Percentiles rank a stretch among this genome's conserved stretches.
phyloP scores from a whole-genome alignment of 306 rosid genomes.

The Gynostemma pentaphyllum region DNA sequence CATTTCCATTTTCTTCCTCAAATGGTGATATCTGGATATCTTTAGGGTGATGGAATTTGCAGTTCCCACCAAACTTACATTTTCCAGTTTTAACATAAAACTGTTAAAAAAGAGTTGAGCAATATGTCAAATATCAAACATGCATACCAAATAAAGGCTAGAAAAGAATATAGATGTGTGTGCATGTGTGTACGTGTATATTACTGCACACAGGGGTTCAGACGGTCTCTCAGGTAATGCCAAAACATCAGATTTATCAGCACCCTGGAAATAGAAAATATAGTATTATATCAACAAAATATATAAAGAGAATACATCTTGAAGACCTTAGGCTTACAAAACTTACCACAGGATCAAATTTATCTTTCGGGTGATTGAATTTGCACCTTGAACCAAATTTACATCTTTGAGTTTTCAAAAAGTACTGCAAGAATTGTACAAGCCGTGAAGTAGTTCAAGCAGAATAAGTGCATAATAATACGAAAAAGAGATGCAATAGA shows the following conservation, averaged over 20 bases:
- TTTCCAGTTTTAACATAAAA: conserved; percentile 91
- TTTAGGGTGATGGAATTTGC: conserved; percentile 91
- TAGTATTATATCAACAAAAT: conserved; percentile 6
- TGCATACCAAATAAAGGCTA: background rate
- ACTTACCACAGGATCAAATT: conserved; percentile 20
- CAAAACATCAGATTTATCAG: conserved; percentile 47
- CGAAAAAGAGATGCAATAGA: background rate
- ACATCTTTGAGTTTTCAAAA: conserved; percentile 88
- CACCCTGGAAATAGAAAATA: conserved; percentile 24
- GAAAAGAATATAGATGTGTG: conserved; percentile 2
- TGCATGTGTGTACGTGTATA: conserved; percentile 21
- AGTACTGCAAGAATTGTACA: conserved; percentile 43
- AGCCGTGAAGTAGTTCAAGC: conserved; percentile 3
- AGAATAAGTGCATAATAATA: conserved; percentile 16
- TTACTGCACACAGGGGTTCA: conserved; percentile 79
- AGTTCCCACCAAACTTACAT: conserved; percentile 70
- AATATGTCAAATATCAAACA: background rate
- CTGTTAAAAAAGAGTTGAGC: conserved; percentile 27
- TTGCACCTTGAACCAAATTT: conserved; percentile 86
- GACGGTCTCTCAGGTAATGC: conserved; percentile 81
- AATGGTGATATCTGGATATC: conserved; percentile 50
- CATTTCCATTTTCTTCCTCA: conserved; percentile 34
- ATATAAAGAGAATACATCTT: conserved; percentile 4
- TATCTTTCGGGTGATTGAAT: conserved; percentile 82
- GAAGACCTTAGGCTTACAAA: conserved; percentile 2